A percentile compares a stretch with the other conserved stretches of the same genome.
Conservation (phyloP, 1,284 basidiomycete genomes). For the Ceratobasidium sp. region DNA sequence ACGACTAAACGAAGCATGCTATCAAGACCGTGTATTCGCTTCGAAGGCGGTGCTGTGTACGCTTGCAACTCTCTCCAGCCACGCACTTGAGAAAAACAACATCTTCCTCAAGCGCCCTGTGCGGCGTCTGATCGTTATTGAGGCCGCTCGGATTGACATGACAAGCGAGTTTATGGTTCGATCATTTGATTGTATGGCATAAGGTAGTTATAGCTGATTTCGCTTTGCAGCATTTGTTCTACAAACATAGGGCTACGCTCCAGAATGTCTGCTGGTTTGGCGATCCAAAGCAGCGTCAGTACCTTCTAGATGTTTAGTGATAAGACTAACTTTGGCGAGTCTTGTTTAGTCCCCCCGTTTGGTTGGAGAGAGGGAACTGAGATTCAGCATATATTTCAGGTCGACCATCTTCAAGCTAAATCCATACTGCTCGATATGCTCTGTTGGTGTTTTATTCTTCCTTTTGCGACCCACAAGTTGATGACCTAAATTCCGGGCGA, state of each 20-base stretch:
- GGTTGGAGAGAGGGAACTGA: conserved; percentile 61
- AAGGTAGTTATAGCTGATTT: not conserved
- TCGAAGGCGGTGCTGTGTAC: conserved; percentile 25
- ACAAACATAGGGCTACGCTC: conserved; percentile 61
- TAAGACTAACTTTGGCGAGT: conserved; percentile 16
- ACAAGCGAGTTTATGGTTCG: conserved; percentile 66
- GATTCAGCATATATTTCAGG: conserved; percentile 64
- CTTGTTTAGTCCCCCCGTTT: conserved; percentile 64
- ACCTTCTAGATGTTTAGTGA: not conserved
- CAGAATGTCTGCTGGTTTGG: conserved; percentile 79
- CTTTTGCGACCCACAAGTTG: not conserved
- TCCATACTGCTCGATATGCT: conserved; percentile 61
- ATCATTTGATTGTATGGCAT: not conserved
- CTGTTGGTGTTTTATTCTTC: conserved; percentile 57
- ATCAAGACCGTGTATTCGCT: not conserved
- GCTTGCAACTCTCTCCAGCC: conserved; percentile 19
- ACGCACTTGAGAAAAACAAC: not conserved
- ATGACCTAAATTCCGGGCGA: not conserved
- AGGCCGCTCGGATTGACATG: conserved; percentile 73
- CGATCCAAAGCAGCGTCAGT: conserved; percentile 79
- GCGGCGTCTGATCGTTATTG: conserved; percentile 68
- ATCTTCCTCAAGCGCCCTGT: conserved; percentile 46
- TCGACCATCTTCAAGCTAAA: conserved; percentile 57
- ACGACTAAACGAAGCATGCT: not conserved
- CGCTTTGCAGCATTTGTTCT: conserved; percentile 60